Evolutionary conservation across 2,329 filamentous ascomycete species (phyloP).

Genomic region (Tolypocladium endophyticum): DNA sequence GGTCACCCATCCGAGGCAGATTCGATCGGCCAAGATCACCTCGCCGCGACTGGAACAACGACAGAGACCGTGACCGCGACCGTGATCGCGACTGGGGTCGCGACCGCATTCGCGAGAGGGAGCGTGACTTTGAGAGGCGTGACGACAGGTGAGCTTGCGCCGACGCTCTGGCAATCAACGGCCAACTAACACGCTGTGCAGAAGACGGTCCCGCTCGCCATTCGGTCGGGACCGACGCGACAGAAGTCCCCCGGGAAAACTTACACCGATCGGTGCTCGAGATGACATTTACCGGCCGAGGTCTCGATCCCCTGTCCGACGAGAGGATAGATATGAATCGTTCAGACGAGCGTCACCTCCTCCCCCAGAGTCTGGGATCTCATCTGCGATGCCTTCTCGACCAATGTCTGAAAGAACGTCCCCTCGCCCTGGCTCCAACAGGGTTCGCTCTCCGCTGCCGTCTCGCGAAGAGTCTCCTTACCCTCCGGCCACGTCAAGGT

Average conservation of each 20-base stretch:
- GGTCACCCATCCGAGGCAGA: conserved; percentile 15
- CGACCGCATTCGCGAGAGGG: conserved; percentile 17
- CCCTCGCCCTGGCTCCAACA: conserved; percentile 36
- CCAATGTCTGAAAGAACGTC: conserved; percentile 41
- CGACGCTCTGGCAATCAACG: too few relatives aligned
- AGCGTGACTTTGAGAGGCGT: conserved; percentile 27
- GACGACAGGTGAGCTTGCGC: conserved; percentile 26
- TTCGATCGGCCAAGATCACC: conserved; percentile 28
- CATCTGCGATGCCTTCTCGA: conserved; percentile 40
- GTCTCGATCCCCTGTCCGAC: conserved; percentile 39
- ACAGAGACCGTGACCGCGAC: conserved; percentile 20
- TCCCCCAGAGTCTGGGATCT: conserved; percentile 35
- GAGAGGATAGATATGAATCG: conserved; percentile 31
- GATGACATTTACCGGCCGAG: conserved; percentile 41
- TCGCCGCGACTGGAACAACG: conserved; percentile 23
- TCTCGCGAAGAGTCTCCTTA: conserved; percentile 31
- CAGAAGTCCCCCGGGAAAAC: conserved; percentile 18
- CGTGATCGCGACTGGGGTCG: conserved; percentile 19
- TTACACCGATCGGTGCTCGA: conserved; percentile 16
- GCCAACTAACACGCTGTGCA: conserved; percentile 9
- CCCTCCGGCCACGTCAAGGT: conserved; percentile 11
- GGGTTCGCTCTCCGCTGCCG: conserved; percentile 34
- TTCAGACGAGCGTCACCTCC: conserved; percentile 35
- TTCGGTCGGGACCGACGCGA: conserved; percentile 34
- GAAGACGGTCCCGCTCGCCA: conserved; percentile 45